Base-by-base conservation (phyloP, 495 filamentous ascomycete genomes). In the Aspergillus hancockii region DNA sequence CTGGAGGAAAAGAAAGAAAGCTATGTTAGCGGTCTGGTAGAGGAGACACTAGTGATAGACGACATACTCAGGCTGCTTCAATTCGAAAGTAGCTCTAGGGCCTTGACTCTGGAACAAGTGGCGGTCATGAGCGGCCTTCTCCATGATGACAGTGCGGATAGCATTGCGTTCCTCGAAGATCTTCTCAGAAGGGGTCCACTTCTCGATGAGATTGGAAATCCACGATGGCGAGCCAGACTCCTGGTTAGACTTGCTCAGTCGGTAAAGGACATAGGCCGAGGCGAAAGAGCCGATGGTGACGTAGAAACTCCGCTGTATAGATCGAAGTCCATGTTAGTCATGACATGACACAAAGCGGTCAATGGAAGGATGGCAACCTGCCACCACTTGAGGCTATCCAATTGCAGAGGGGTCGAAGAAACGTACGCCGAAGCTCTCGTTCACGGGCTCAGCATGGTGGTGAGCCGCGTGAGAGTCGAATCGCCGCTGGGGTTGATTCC, bases 61-160 rank as follows among this genome's bases (percentile, higher is more conserved):
- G 55, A 81, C 88, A 66, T 82, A 92, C 89, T 93, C 90, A 38
- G 83, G 85, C 67, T 85, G 85, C 68, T 70, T 83, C 75, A 92
- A 68, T 10, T 82, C 77, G 31, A 83, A 69, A 58, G 70, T 63
- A 59, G 75, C 71, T 34, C 66, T 74, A 54, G 73, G 73, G 31
- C 64, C 73, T 57, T 82, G 76, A 67, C 81, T 83, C 45, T 81
- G 71, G 64, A 90, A 90, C 64, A 92, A 68, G 63, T 86, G 83
- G 65, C 84, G 76, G 70, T 92, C 87, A 49, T 75, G 67, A 21
- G 83, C 90, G 21, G 88, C 89, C 73, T 87, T 86, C 77, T 91
- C 88, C 52, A 90, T 69, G 63, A 83, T 80, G 34, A 70, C 72
- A 6, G 84, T 86, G 67, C 88, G 89, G 55, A 88, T 65, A 25